phyloP scores from a whole-genome alignment of 2,329 filamentous ascomycete species.

The Phialophora tarda region DNA sequence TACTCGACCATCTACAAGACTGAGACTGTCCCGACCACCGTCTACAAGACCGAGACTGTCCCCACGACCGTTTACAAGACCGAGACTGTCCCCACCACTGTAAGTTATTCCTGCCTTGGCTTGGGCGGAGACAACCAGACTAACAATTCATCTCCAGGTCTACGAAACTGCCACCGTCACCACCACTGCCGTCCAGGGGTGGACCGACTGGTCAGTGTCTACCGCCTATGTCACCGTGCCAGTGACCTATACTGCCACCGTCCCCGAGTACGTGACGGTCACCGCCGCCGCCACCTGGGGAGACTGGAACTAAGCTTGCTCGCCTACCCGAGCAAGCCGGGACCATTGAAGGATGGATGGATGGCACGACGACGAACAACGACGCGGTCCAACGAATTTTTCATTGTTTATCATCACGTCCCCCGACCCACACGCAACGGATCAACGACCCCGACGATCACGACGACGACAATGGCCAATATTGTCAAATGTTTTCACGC shows the following conservation, averaged over 20 bases:
- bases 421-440: background rate
- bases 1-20: constrained; percentile 4
- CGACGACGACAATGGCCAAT: background rate
- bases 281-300: constrained; percentile 16
- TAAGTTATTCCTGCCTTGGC: background rate
- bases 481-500: background rate
- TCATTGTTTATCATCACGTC: background rate
- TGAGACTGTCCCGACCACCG: background rate
- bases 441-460: background rate
- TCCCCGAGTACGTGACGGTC: background rate
- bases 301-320: background rate
- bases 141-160: background rate
- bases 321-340: background rate
- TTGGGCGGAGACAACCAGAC: background rate
- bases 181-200: background rate
- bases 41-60: constrained; percentile 2
- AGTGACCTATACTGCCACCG: background rate
- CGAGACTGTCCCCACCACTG: constrained; percentile 2
- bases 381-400: background rate
- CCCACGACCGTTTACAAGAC: constrained; percentile 6
- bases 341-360: background rate
- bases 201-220: background rate
- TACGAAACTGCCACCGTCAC: constrained; percentile 10
- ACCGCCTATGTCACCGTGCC: constrained; percentile 4
- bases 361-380: background rate